Evolutionary conservation across 1,139 yeast species (phyloP).

Genomic region (Zygoascus sp.): DNA sequence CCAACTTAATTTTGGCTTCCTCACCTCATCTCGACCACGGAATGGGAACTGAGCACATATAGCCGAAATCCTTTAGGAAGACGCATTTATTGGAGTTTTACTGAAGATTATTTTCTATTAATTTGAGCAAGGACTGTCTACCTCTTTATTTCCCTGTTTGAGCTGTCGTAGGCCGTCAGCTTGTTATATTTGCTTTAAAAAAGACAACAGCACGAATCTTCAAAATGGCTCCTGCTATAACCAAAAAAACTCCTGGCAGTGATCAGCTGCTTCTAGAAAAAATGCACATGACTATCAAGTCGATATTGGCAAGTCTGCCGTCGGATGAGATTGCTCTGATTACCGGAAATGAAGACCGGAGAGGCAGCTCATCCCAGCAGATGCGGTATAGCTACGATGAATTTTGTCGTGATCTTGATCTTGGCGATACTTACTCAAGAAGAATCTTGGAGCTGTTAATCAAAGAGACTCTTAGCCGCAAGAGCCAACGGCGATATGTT

Average conservation of each 20-base stretch:
- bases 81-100: background rate
- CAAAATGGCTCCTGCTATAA: constrained; percentile 12
- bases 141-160: too few relatives aligned
- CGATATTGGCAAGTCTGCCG: background rate
- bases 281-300: background rate
- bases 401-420: constrained; percentile 28
- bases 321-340: background rate
- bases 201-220: background rate
- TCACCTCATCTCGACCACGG: constrained; percentile 2
- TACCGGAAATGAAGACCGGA: background rate
- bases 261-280: constrained; percentile 11
- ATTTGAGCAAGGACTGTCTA: too few relatives aligned
- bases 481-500: background rate
- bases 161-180: too few relatives aligned
- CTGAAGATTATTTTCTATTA: background rate
- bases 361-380: background rate
- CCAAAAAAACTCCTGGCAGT: constrained; percentile 11
- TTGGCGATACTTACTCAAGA: constrained; percentile 21
- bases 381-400: constrained; percentile 22
- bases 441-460: constrained; percentile 25
- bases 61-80: background rate
- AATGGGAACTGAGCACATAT: background rate
- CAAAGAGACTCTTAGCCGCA: constrained; percentile 20
- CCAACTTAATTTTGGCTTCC: background rate
- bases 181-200: too few relatives aligned